Base-by-base conservation (phyloP, 768 basidiomycete species). In the Calocera cornea region DNA sequence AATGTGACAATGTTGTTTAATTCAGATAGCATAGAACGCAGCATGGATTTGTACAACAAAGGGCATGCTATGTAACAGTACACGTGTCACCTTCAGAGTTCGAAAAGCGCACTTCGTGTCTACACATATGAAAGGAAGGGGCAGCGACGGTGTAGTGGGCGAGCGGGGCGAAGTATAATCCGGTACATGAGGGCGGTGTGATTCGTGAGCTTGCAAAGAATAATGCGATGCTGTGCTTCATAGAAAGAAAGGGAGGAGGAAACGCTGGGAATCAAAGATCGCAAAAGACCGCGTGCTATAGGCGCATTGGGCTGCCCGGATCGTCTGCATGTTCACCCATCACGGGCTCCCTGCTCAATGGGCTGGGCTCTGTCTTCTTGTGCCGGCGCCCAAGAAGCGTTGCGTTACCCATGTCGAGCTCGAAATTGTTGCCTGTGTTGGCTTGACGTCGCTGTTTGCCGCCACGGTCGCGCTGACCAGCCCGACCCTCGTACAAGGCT, bases 401-500 rank as follows among this genome's bases (percentile, higher is more conserved):
- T 27, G 97, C 92, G 68, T 83, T 86, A 71, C 89, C 84, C 65
- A 99, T 78, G 74, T 93, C 89, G 67, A 99, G 82, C 74, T 97
- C 91, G 73, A 99, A 99, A 3, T 74, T 74, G 10, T 29, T 63
- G 33, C 71, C 66, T 36, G 69, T 64, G 16, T 72, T 70, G 38
- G 71, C 68, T 33, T 67, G 63, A 33, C 73, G 74, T 14, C 73
- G 34, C 24, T 74, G 41, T 10, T 66, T 44, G 66, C 44, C 33
- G 38, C 83, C 84, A 75, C 78, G 80, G 76, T 89, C 88, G n/a
- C 88, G 77, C 68, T 80, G 79, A n/a, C 88, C 88, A 0, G 87
- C 88, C 38, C 87, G 81, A 1, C 87, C 87, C 40, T 86, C 88
- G 73, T 83, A 83, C 68, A 74, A 74, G 10, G 76, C 78, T 34